phyloP scores from a whole-genome alignment of 1,284 basidiomycete genomes.

The Naganishia liquefaciens region DNA sequence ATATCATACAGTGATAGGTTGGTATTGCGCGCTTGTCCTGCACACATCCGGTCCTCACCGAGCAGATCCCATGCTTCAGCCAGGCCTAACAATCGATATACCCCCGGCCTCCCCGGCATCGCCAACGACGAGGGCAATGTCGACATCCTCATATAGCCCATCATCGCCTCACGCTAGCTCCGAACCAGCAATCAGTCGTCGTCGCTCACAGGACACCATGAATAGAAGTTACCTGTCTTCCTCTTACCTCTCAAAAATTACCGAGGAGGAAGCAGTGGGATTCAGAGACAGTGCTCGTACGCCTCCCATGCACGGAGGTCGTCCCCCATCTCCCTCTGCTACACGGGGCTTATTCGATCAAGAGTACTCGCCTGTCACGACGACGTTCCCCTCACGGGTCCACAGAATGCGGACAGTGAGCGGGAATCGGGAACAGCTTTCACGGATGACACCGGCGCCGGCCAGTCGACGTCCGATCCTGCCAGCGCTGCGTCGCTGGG shows the following conservation, averaged over 20 bases:
- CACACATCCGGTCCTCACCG: neutral
- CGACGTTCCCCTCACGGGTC: constrained; percentile 3
- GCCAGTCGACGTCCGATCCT: neutral
- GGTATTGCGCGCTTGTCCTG: too few relatives aligned
- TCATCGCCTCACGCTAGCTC: constrained; percentile 8
- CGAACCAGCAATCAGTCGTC: constrained; percentile 10
- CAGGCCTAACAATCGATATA: constrained; percentile 6
- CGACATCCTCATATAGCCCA: constrained; percentile 5
- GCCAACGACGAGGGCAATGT: constrained; percentile 7
- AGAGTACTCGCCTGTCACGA: constrained; percentile 12
- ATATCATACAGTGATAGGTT: too few relatives aligned
- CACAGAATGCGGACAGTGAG: constrained; percentile 5
- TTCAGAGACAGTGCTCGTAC: neutral
- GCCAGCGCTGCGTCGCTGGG: constrained; percentile 5
- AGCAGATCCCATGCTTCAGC: neutral
- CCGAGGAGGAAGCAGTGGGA: constrained; percentile 13
- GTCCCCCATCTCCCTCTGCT: constrained; percentile 5
- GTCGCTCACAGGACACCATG: constrained; percentile 12
- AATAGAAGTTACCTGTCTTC: constrained; percentile 10
- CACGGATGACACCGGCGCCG: neutral
- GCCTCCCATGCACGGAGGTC: neutral
- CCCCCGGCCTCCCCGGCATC: constrained; percentile 1
- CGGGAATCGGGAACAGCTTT: neutral
- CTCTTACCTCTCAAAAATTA: constrained; percentile 9
- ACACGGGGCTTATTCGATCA: constrained; percentile 9